These are phyloP conservation scores for Rubia yunnanensis DNA, from an alignment of 257 asterid species.

Conservation along the genomic window DNA sequence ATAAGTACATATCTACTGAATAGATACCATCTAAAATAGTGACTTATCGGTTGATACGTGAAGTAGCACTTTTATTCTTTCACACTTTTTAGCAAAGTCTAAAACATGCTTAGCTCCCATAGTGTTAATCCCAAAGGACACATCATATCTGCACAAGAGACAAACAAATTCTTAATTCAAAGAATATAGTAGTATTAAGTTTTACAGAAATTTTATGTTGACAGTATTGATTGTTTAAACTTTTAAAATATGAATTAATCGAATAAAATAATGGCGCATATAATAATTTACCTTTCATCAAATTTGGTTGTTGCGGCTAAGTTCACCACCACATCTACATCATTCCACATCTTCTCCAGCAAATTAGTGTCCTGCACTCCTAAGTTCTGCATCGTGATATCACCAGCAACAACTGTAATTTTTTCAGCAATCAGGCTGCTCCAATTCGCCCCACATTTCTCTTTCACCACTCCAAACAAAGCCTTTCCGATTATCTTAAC, in stretches of 20 bases:
- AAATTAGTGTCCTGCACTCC: conserved; percentile 51
- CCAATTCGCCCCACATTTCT: conserved; percentile 34
- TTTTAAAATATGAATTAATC: neutral
- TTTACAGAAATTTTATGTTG: neutral
- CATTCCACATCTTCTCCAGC: conserved; percentile 53
- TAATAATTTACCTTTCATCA: conserved; percentile 56
- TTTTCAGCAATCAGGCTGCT: conserved; percentile 34
- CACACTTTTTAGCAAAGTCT: conserved; percentile 48
- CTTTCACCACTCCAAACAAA: conserved; percentile 62
- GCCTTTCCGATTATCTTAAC: conserved; percentile 52
- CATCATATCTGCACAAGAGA: conserved; percentile 51
- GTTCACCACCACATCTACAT: conserved; percentile 70
- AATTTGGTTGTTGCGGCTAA: conserved; percentile 88
- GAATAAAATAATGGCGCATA: too few relatives aligned
- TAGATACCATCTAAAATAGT: too few relatives aligned
- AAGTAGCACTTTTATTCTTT: conserved; percentile 36
- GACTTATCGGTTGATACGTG: conserved; percentile 75
- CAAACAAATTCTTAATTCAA: neutral
- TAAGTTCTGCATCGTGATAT: conserved; percentile 55
- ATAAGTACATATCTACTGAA: too few relatives aligned
- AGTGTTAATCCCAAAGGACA: conserved; percentile 56
- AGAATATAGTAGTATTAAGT: too few relatives aligned
- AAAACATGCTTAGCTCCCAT: conserved; percentile 52
- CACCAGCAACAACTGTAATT: conserved; percentile 59
- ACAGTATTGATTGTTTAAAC: neutral